Evolutionary conservation across 352 stramenopile species (phyloP).

Genomic region (Phytophthora meadii): DNA sequence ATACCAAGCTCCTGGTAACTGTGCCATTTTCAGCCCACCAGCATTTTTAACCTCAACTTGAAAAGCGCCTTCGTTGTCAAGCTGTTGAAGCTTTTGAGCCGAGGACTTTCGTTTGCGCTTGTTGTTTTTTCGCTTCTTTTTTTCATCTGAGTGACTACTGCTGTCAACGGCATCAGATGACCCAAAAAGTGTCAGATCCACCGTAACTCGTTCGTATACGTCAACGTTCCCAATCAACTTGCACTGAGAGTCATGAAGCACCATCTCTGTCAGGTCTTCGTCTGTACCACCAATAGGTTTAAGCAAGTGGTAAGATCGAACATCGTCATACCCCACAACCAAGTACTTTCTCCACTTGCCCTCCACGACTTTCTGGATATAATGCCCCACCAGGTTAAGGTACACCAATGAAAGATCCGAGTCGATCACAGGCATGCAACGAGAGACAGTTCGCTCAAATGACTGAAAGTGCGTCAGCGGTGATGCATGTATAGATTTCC

Average conservation of each 20-base stretch:
- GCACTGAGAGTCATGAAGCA: conserved; percentile 84
- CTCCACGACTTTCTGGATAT: conserved; percentile 77
- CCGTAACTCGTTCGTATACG: conserved; percentile 52
- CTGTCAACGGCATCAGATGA: conserved; percentile 18
- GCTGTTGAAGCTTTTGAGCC: conserved; percentile 23
- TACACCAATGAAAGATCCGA: conserved; percentile 62
- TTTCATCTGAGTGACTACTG: conserved; percentile 19
- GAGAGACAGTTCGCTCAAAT: conserved; percentile 83
- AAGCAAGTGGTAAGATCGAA: conserved; percentile 63
- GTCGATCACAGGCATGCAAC: conserved; percentile 65
- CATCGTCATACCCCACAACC: conserved; percentile 73
- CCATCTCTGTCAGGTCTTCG: conserved; percentile 63
- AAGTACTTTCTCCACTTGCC: conserved; percentile 83
- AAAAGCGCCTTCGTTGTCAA: conserved; percentile 27
- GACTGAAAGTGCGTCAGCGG: conserved; percentile 86
- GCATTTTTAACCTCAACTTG: conserved; percentile 68
- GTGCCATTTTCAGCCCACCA: conserved; percentile 37
- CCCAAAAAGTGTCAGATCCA: conserved; percentile 67
- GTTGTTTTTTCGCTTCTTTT: conserved; percentile 71
- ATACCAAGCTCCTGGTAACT: conserved; percentile 68
- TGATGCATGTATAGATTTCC: conserved; percentile 70
- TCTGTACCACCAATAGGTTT: conserved; percentile 49
- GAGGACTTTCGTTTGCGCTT: conserved; percentile 64
- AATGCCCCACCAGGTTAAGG: conserved; percentile 71
- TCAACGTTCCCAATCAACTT: conserved; percentile 57